Percentiles rank a stretch among this genome's conserved stretches.
Evolutionary conservation across 1,139 yeast species (phyloP).

Genomic region (Zhuliangozyma parablackwelliae): DNA sequence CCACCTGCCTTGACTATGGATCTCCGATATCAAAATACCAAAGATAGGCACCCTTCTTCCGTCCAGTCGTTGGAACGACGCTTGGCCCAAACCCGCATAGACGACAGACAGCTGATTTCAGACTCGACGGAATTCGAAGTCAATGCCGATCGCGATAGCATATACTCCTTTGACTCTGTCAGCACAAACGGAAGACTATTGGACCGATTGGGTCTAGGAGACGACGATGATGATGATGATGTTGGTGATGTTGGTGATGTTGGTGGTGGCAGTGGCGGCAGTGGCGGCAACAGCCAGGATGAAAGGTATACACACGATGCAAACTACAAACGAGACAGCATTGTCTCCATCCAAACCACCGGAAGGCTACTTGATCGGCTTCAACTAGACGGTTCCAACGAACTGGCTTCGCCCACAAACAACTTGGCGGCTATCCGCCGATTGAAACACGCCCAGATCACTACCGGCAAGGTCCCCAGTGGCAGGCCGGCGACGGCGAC

Average conservation of each 20-base stretch:
- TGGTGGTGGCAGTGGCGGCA: no score
- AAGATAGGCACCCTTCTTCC: no score
- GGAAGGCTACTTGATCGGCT: slow-evolving; percentile 27
- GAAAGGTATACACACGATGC: not conserved
- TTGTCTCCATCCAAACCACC: slow-evolving; percentile 22
- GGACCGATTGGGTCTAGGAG: slow-evolving; percentile 35
- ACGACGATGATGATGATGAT: slow-evolving; percentile 18
- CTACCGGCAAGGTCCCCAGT: not conserved
- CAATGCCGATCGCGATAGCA: slow-evolving; percentile 11
- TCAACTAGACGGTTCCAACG: slow-evolving; percentile 14
- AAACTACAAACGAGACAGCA: slow-evolving; percentile 18
- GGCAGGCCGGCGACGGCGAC: no score
- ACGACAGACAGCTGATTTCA: no score
- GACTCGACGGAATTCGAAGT: not conserved
- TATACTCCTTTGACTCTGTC: slow-evolving; percentile 44
- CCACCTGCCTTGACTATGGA: no score
- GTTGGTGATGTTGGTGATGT: slow-evolving; percentile 5
- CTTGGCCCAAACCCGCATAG: no score
- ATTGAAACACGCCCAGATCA: slow-evolving; percentile 2
- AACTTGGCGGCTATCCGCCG: slow-evolving; percentile 8
- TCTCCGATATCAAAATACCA: no score
- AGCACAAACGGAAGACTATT: slow-evolving; percentile 40
- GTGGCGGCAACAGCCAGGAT: no score
- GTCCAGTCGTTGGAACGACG: no score
- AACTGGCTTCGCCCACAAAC: slow-evolving; percentile 3